Evolutionary conservation across 1,284 basidiomycete genomes (phyloP), one percentile per base, ranked within the genome.

Genomic region (Lentinus polychrous): DNA sequence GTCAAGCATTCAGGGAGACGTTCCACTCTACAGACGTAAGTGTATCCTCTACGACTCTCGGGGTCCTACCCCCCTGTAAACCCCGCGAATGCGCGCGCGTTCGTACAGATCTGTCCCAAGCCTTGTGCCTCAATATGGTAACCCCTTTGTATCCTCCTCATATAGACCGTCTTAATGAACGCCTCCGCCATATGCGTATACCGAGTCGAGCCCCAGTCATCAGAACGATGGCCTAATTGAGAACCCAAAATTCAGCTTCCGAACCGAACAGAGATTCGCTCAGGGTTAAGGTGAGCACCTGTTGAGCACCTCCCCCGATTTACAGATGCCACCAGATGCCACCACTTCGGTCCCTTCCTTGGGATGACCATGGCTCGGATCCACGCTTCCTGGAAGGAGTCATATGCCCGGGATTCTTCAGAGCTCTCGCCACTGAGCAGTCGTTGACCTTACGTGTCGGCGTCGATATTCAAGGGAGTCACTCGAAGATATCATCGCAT

Each of bases 41-140:
- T 22, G n/a, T n/a, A 15, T 14, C 20, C 23, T 39, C 15, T 22
- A 17, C 8, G 36, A 17, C 45, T 22, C 39, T 40, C 32, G 24
- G 46, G 52, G 52, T 53, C 52, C 49, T 37, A 41, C 24, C 34
- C 18, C n/a, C 37, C 45, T 35, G n/a, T 35, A 45, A 45, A 41
- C 51, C 49, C 27, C 27, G 42, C 41, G 40, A 32, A 40, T 27
- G 34, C 22, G 15, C 34, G 32, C 22, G 15, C 31, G 18, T 18
- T 38, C 12, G 39, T 35, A 31, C 46, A 14, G 17, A 43, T 48
- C 33, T 18, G 46, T 41, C 35, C 38, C 17, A 37, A 35, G 37
- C 42, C 43, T 51, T 53, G 46, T 50, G 33, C 36, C 36, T 49
- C 18, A 37, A 53, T 37, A 36, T 22, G 52, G 52, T 32, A 46